Evolutionary conservation across 139 green algal species (phyloP).

Genomic region (Zygnema circumcarinatum): DNA sequence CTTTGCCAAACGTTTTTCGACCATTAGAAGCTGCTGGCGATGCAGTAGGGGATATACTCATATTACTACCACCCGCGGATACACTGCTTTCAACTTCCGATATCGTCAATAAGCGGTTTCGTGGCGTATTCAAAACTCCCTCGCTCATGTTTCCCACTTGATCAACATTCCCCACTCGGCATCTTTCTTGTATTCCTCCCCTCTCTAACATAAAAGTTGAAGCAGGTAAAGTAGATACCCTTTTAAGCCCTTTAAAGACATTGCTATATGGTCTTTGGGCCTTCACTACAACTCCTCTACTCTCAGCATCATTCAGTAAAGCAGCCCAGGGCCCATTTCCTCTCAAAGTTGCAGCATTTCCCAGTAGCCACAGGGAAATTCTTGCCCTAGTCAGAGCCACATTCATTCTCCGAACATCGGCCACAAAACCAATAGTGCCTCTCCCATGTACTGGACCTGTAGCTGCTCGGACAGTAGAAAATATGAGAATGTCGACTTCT

Average conservation of each 20-base stretch:
- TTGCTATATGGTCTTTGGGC: slow-evolving; percentile 28
- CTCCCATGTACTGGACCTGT: neutral
- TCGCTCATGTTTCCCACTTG: too few species aligned
- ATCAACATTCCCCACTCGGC: too few species aligned
- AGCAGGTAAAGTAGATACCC: too few species aligned
- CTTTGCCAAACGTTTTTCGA: too few species aligned
- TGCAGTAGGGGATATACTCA: too few species aligned
- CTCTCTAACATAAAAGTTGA: too few species aligned
- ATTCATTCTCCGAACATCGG: slow-evolving; percentile 62
- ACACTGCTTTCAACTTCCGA: too few species aligned
- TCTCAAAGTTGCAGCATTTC: slow-evolving; percentile 31
- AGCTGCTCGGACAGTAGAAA: slow-evolving; percentile 80
- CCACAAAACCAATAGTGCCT: slow-evolving; percentile 60
- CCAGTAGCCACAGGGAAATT: slow-evolving; percentile 48
- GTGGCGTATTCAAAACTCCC: too few species aligned
- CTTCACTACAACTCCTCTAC: slow-evolving; percentile 15
- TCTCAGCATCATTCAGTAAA: slow-evolving; percentile 39
- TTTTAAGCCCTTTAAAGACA: neutral
- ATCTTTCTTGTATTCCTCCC: too few species aligned
- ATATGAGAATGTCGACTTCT: slow-evolving; percentile 85
- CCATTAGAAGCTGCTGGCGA: too few species aligned
- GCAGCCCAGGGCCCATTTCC: slow-evolving; percentile 35
- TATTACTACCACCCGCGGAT: too few species aligned
- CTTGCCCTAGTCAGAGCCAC: slow-evolving; percentile 58
- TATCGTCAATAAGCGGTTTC: too few species aligned